phyloP scores from a whole-genome alignment of 2,329 filamentous ascomycete species.

The Thermothelomyces thermophilus region DNA sequence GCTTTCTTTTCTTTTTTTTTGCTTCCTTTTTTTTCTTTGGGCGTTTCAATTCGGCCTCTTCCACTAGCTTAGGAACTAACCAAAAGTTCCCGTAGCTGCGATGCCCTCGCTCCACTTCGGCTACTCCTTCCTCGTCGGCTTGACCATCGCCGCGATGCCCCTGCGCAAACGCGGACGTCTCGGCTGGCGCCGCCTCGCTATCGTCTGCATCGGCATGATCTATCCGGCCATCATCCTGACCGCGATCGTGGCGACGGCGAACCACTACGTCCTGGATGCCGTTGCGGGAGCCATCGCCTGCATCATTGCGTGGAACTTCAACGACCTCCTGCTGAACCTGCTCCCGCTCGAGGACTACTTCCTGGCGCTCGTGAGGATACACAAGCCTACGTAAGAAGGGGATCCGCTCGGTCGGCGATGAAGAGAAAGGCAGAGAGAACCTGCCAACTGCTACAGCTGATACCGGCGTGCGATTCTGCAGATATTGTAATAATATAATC shows the following conservation, averaged over 20 bases:
- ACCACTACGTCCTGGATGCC: conserved; percentile 67
- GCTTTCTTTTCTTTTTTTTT: too few species aligned
- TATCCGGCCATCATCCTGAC: conserved; percentile 61
- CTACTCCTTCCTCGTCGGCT: conserved; percentile 65
- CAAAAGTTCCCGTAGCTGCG: conserved; percentile 43
- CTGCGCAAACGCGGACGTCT: conserved; percentile 47
- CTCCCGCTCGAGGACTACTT: conserved; percentile 63
- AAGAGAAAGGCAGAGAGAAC: too few species aligned
- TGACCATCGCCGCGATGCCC: conserved; percentile 62
- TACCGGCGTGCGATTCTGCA: too few species aligned
- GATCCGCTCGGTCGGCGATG: too few species aligned
- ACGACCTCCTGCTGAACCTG: conserved; percentile 53
- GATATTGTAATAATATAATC: too few species aligned
- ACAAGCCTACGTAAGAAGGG: too few species aligned
- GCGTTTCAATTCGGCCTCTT: too few species aligned
- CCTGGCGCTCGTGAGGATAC: conserved; percentile 53
- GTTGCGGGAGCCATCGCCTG: conserved; percentile 62
- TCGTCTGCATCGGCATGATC: conserved; percentile 45
- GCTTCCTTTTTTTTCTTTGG: too few species aligned
- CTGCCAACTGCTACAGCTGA: too few species aligned
- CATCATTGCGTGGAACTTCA: conserved; percentile 53
- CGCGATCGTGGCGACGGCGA: conserved; percentile 65
- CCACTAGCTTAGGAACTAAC: too few species aligned
- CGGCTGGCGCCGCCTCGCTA: conserved; percentile 42
- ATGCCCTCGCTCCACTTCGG: conserved; percentile 74